Conservation (phyloP, 192 early-diverging fungal genomes). For the Martensiomyces pterosporus region DNA sequence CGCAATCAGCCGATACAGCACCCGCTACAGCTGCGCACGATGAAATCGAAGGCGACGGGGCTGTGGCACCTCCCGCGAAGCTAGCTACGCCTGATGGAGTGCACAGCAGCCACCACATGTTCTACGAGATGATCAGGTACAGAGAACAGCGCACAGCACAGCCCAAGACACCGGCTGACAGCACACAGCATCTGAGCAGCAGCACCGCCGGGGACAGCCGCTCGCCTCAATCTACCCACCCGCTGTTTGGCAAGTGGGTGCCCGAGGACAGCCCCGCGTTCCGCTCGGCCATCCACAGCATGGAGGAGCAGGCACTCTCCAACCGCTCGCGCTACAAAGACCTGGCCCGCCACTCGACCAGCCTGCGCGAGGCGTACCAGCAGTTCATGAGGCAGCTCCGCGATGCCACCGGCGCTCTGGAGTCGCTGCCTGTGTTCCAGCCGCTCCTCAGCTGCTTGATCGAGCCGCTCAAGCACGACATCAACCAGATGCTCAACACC, state of each 20-base stretch:
- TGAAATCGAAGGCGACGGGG: too few species aligned
- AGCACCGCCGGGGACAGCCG: constrained; percentile 3
- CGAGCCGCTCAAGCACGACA: constrained; percentile 27
- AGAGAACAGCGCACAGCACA: constrained; percentile 6
- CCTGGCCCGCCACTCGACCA: constrained; percentile 18
- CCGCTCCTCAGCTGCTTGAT: constrained; percentile 26
- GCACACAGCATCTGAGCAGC: not conserved
- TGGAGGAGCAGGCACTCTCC: constrained; percentile 31
- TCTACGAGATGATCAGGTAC: constrained; percentile 26
- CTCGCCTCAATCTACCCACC: constrained; percentile 10
- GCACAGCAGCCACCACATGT: too few species aligned
- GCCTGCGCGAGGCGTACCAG: constrained; percentile 31
- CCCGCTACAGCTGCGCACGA: too few species aligned
- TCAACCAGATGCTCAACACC: constrained; percentile 30
- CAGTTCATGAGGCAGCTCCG: constrained; percentile 33
- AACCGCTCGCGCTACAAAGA: constrained; percentile 38
- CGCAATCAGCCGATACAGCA: too few species aligned
- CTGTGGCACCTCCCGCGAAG: too few species aligned
- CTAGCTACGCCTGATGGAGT: too few species aligned
- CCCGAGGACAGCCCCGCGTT: constrained; percentile 44
- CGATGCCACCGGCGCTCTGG: constrained; percentile 7
- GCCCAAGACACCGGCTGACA: too few species aligned
- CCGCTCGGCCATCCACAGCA: constrained; percentile 21
- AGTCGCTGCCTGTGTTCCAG: constrained; percentile 17
- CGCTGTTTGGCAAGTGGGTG: constrained; percentile 41